Evolutionary conservation across 257 asterid species (phyloP).

Genomic region (Gentiana dahurica): DNA sequence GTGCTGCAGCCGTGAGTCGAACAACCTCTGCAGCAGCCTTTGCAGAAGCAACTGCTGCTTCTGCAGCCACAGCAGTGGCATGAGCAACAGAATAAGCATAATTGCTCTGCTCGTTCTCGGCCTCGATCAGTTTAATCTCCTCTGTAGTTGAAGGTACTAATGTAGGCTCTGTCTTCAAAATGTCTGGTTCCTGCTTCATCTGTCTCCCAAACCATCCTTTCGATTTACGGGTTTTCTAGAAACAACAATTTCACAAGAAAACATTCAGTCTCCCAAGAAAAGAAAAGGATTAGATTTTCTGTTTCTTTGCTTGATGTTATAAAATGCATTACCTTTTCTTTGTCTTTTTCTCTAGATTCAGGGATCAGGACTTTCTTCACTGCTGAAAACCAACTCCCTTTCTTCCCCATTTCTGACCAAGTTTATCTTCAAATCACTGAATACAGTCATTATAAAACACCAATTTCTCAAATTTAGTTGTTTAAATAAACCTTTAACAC

Average conservation of each 20-base stretch:
- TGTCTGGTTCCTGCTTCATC: slow-evolving; percentile 24
- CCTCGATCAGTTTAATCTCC: slow-evolving; percentile 39
- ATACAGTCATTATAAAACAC: neutral
- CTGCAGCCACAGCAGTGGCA: slow-evolving; percentile 79
- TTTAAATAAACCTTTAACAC: neutral
- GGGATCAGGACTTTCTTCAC: slow-evolving; percentile 47
- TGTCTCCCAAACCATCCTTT: slow-evolving; percentile 46
- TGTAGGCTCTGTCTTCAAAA: slow-evolving; percentile 22
- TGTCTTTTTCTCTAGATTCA: slow-evolving; percentile 26
- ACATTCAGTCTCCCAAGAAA: neutral
- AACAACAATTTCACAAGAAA: neutral
- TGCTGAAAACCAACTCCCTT: slow-evolving; percentile 44
- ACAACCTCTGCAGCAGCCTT: slow-evolving; percentile 84
- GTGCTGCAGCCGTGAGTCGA: slow-evolving; percentile 49
- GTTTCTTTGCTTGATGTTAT: neutral
- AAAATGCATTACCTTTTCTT: slow-evolving; percentile 32
- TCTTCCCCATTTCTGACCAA: slow-evolving; percentile 53
- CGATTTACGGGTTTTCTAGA: slow-evolving; percentile 34
- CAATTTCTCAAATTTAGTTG: neutral
- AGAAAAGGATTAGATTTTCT: neutral
- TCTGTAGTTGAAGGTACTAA: slow-evolving; percentile 17
- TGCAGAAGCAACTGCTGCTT: slow-evolving; percentile 80
- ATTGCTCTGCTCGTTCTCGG: slow-evolving; percentile 57
- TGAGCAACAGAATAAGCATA: slow-evolving; percentile 66
- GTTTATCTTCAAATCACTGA: slow-evolving; percentile 7